A percentile compares a stretch with the other conserved stretches of the same genome.
phyloP scores from a whole-genome alignment of 2,329 filamentous ascomycete genomes.

The Pseudogymnoascus sp. region DNA sequence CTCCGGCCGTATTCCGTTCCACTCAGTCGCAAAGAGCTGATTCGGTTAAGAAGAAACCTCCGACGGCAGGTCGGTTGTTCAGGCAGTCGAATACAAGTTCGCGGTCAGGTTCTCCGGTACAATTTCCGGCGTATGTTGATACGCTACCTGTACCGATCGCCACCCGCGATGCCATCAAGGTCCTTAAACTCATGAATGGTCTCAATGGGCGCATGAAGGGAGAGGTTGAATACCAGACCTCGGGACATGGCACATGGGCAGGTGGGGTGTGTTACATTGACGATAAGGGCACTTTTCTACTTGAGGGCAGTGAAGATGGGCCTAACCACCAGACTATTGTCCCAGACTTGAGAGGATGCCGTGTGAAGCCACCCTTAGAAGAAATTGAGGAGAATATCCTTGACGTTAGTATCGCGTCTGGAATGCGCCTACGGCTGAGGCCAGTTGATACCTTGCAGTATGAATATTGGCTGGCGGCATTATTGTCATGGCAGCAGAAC shows the following conservation, averaged over 20 bases:
- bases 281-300: constrained; percentile 65
- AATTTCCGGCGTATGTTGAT: constrained; percentile 43
- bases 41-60: neutral
- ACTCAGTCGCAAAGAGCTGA: neutral
- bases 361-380: constrained; percentile 49
- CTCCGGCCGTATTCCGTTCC: constrained; percentile 22
- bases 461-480: constrained; percentile 70
- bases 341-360: constrained; percentile 66
- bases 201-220: constrained; percentile 74
- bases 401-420: constrained; percentile 45
- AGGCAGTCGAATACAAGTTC: neutral
- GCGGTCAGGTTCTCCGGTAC: neutral
- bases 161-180: constrained; percentile 60
- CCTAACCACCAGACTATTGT: constrained; percentile 59
- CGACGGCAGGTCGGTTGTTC: neutral
- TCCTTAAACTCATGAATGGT: constrained; percentile 68
- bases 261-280: constrained; percentile 70
- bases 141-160: constrained; percentile 51
- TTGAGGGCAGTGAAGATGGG: constrained; percentile 59
- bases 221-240: constrained; percentile 62
- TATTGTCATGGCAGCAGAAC: constrained; percentile 70
- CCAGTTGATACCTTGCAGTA: constrained; percentile 57
- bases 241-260: constrained; percentile 54
- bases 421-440: constrained; percentile 54
- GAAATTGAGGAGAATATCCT: constrained; percentile 41